These are phyloP conservation scores for Mantamonas sphyraenae DNA, from an alignment of 78 protist genomes.

Conservation along the genomic window DNA sequence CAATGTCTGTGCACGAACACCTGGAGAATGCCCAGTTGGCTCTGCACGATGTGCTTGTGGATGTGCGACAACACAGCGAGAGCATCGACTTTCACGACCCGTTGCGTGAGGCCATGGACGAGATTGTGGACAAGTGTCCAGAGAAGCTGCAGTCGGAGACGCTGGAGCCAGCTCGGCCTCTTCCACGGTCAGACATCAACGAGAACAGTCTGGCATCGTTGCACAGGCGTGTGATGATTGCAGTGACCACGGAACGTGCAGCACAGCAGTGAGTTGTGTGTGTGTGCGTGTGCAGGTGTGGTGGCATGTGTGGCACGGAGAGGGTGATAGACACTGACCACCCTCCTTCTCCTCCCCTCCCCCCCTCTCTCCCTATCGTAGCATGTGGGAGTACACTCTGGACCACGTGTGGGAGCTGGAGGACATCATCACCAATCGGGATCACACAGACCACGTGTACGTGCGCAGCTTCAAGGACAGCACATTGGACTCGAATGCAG, in stretches of 20 bases:
- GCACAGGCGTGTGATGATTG: constrained; percentile 18
- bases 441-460: constrained; percentile 11
- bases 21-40: constrained; percentile 32
- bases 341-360: no score
- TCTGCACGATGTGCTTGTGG: constrained; percentile 4
- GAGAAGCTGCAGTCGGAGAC: neutral
- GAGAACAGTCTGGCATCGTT: constrained; percentile 14
- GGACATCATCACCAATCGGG: constrained; percentile 23
- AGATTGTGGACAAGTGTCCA: neutral
- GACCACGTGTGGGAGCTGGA: constrained; percentile 32
- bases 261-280: no score
- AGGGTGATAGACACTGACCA: no score
- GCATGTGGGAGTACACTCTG: constrained; percentile 18
- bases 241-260: neutral
- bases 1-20: constrained; percentile 3
- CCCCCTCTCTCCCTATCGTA: no score
- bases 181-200: constrained; percentile 4
- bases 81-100: neutral
- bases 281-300: no score
- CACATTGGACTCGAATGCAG: constrained; percentile 18
- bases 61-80: constrained; percentile 12
- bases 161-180: neutral
- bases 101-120: neutral
- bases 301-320: no score
- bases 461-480: constrained; percentile 29